phyloP scores from a whole-genome alignment of 495 filamentous ascomycete genomes.

The Glonium stellatum region DNA sequence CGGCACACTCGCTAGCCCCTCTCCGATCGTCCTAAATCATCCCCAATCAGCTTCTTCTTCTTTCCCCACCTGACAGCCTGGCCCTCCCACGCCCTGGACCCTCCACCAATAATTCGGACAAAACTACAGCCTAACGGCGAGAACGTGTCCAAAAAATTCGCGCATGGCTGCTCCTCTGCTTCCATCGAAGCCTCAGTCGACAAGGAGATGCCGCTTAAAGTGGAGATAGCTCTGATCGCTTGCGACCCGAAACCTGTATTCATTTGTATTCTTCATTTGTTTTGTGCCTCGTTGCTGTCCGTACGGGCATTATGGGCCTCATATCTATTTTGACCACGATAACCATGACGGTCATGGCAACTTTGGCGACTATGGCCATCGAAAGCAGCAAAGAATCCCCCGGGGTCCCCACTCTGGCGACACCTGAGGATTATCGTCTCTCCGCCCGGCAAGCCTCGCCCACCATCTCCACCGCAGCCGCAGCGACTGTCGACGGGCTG shows the following conservation, averaged over 20 bases:
- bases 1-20: not conserved
- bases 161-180: not conserved
- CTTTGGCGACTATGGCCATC: not conserved
- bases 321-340: not conserved
- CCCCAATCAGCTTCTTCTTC: not conserved
- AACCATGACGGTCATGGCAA: not conserved
- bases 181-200: not conserved
- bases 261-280: not conserved
- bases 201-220: not conserved
- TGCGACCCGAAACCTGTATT: not conserved
- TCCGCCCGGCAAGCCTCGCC: not conserved
- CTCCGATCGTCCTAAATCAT: too few species aligned
- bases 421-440: not conserved
- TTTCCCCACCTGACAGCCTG: too few species aligned
- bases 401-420: not conserved
- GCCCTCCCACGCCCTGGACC: not conserved
- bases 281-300: not conserved
- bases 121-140: not conserved
- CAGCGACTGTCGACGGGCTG: not conserved
- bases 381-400: not conserved
- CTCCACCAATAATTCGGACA: not conserved
- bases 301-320: not conserved
- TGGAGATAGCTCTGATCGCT: not conserved
- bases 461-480: not conserved
- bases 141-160: not conserved